Percentiles rank a stretch among this genome's conserved stretches.
phyloP scores from a whole-genome alignment of 164 flowering plant genomes.

The Chloranthus sessilifolius region DNA sequence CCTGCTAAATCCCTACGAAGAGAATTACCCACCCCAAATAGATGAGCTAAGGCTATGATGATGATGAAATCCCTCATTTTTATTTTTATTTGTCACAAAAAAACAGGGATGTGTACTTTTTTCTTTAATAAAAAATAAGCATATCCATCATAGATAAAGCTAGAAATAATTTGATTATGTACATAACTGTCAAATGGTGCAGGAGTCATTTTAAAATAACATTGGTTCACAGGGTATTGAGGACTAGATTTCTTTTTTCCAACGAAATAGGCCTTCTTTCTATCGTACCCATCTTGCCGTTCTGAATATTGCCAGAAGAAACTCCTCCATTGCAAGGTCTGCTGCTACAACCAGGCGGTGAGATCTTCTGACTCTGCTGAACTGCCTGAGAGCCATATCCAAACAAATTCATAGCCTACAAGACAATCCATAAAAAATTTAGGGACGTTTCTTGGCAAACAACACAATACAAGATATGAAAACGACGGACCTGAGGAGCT shows the following conservation, averaged over 20 bases:
- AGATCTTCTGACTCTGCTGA: conserved; percentile 25
- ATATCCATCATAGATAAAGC: too few species aligned
- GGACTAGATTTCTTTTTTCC: too few species aligned
- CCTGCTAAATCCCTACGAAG: too few species aligned
- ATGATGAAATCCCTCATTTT: too few species aligned
- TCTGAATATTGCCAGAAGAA: conserved; percentile 15
- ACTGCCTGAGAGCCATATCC: conserved; percentile 30
- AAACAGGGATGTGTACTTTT: too few species aligned
- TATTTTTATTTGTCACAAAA: too few species aligned
- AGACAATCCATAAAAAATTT: conserved; percentile 7
- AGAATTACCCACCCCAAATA: too few species aligned
- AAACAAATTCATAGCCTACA: conserved; percentile 50
- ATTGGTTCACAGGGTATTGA: too few species aligned
- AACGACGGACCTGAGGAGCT: conserved; percentile 32
- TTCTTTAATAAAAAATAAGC: not conserved
- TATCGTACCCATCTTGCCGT: conserved; percentile 24
- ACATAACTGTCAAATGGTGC: not conserved
- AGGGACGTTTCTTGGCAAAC: not conserved
- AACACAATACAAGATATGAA: not conserved
- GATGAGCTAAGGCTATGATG: too few species aligned
- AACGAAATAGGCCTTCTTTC: too few species aligned
- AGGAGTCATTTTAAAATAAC: not conserved
- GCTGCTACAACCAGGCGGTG: conserved; percentile 17
- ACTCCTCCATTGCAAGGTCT: conserved; percentile 21
- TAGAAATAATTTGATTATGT: not conserved